Conservation (phyloP, 2,329 filamentous ascomycete genomes). For the Verticillium alfalfae region DNA sequence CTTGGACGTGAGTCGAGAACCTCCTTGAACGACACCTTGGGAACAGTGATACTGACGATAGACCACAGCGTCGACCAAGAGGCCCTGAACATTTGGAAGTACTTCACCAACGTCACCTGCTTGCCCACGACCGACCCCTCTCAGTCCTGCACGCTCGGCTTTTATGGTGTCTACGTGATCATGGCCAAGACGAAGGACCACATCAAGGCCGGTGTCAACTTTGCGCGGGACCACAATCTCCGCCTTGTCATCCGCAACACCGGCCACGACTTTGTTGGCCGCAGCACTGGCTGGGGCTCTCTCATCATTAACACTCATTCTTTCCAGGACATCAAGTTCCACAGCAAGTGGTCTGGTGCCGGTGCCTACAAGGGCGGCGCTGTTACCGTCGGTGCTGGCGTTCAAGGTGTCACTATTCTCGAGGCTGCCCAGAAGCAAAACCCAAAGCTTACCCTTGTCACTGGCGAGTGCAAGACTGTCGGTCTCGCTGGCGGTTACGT, state of each 20-base stretch:
- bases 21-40: rapidly evolving
- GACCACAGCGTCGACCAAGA: slow-evolving; percentile 17
- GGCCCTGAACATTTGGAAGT: slow-evolving; percentile 31
- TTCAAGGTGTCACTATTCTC: slow-evolving; percentile 39
- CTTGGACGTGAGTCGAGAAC: slow-evolving; percentile 27
- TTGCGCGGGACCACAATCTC: slow-evolving; percentile 31
- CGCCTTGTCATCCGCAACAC: slow-evolving; percentile 51
- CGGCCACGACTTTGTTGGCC: slow-evolving; percentile 52
- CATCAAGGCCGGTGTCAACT: slow-evolving; percentile 24
- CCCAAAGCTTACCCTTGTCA: slow-evolving; percentile 36
- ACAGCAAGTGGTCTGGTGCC: slow-evolving; percentile 25
- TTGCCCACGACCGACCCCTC: slow-evolving; percentile 24
- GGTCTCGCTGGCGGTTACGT: slow-evolving; percentile 56
- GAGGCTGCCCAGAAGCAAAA: slow-evolving; percentile 30
- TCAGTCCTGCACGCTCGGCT: slow-evolving; percentile 29
- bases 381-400: slow-evolving; percentile 48
- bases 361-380: slow-evolving; percentile 42
- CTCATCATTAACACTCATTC: slow-evolving; percentile 52
- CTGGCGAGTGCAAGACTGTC: slow-evolving; percentile 50
- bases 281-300: slow-evolving; percentile 56
- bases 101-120: slow-evolving; percentile 36
- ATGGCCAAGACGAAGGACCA: slow-evolving; percentile 14
- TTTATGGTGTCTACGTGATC: slow-evolving; percentile 28
- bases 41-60: not conserved
- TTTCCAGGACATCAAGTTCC: slow-evolving; percentile 40